These are phyloP conservation scores for Fusarium sp. DNA, from an alignment of 2,329 filamentous ascomycete species.

Conservation along the genomic window DNA sequence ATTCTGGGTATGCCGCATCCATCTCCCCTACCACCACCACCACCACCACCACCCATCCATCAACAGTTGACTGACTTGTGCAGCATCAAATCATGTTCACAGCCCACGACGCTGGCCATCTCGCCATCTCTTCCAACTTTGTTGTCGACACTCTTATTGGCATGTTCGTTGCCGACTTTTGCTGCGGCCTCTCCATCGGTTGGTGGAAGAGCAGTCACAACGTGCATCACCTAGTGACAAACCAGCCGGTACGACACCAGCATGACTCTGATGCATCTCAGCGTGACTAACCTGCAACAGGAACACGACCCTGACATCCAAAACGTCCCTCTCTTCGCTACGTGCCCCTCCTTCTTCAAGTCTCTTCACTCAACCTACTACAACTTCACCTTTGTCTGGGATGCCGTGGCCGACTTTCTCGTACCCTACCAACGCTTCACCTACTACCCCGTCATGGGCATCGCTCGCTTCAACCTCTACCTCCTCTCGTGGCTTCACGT, in stretches of 20 bases:
- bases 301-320: constrained; percentile 69
- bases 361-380: constrained; percentile 72
- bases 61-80: constrained; percentile 23
- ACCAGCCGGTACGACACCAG: constrained; percentile 59
- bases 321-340: constrained; percentile 74
- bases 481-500: constrained; percentile 73
- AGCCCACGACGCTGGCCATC: constrained; percentile 71
- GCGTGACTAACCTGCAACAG: constrained; percentile 34
- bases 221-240: constrained; percentile 73
- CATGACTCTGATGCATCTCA: background rate
- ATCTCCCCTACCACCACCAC: background rate
- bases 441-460: constrained; percentile 73
- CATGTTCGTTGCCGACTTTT: constrained; percentile 70
- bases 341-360: constrained; percentile 71
- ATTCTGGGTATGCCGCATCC: constrained; percentile 60
- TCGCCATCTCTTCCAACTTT: constrained; percentile 69
- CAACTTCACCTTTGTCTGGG: constrained; percentile 68
- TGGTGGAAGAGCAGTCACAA: constrained; percentile 78
- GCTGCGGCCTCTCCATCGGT: constrained; percentile 71
- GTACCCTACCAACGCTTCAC: constrained; percentile 70
- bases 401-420: constrained; percentile 66
- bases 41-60: no score
- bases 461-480: constrained; percentile 79
- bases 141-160: constrained; percentile 66
- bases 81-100: constrained; percentile 75